phyloP scores from a whole-genome alignment of 108 stramenopile species.

The Seminavis robusta region DNA sequence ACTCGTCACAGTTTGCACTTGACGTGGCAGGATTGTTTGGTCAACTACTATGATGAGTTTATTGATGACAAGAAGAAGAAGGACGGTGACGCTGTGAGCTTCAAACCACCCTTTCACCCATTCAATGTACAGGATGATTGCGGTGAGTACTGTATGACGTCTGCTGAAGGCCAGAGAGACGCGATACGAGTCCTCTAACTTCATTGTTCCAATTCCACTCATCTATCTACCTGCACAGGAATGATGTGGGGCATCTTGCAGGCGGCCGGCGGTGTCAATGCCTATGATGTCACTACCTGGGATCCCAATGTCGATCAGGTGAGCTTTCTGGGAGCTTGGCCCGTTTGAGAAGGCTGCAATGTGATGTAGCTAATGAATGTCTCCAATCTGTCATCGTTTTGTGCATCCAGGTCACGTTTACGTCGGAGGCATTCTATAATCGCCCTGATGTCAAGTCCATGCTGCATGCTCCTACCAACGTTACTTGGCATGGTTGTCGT shows the following conservation, averaged over 20 bases:
- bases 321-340: no score
- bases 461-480: conserved; percentile 46
- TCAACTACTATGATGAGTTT: no score
- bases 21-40: conserved; percentile 53
- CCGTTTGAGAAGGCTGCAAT: no score
- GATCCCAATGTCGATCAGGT: conserved; percentile 36
- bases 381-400: no score
- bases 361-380: no score
- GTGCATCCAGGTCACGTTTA: conserved; percentile 13
- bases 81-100: conserved; percentile 10
- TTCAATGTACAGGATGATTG: conserved; percentile 72
- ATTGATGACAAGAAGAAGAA: conserved; percentile 11
- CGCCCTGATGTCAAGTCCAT: conserved; percentile 43
- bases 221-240: no score
- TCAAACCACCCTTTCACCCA: conserved; percentile 51
- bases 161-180: no score
- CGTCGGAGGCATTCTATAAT: conserved; percentile 42
- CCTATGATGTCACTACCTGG: conserved; percentile 69
- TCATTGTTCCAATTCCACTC: no score
- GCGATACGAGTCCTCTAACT: no score
- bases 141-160: no score
- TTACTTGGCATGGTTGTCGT: conserved; percentile 48
- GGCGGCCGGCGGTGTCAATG: conserved; percentile 49
- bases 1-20: conserved; percentile 30
- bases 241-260: conserved; percentile 46